Evolutionary conservation across 805 yeast species (phyloP).

Genomic region (Schwanniomyces polymorphus): DNA sequence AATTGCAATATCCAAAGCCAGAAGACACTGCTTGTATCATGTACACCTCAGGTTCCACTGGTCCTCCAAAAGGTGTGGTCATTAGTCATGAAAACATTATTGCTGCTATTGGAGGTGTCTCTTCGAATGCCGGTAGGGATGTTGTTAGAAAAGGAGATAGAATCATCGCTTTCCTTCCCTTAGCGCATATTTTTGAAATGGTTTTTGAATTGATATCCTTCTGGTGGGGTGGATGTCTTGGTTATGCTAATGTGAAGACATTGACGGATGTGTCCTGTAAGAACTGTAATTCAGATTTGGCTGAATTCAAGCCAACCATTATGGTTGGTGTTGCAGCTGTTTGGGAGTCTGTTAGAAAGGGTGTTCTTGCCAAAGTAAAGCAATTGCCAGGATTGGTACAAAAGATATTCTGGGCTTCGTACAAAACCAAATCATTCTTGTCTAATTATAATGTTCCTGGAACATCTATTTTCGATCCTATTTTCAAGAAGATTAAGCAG

Average conservation of each 20-base stretch:
- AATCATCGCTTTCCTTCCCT: slow-evolving; percentile 84
- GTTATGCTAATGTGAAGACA: slow-evolving; percentile 93
- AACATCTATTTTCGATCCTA: slow-evolving; percentile 65
- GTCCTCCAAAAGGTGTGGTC: slow-evolving; percentile 83
- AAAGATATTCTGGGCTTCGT: slow-evolving; percentile 88
- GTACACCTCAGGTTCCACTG: slow-evolving; percentile 89
- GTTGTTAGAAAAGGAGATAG: slow-evolving; percentile 60
- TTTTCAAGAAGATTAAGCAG: slow-evolving; percentile 84
- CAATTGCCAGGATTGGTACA: slow-evolving; percentile 66
- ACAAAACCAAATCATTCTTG: slow-evolving; percentile 66
- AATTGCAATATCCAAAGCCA: slow-evolving; percentile 49
- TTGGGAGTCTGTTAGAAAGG: slow-evolving; percentile 95
- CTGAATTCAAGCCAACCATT: slow-evolving; percentile 82
- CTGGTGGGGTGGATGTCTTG: slow-evolving; percentile 87
- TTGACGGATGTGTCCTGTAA: slow-evolving; percentile 77
- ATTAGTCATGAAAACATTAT: slow-evolving; percentile 66
- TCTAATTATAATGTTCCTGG: slow-evolving; percentile 73
- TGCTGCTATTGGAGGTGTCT: slow-evolving; percentile 85
- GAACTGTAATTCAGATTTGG: slow-evolving; percentile 87
- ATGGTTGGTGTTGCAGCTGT: slow-evolving; percentile 99
- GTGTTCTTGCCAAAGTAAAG: slow-evolving; percentile 74
- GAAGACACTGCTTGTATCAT: slow-evolving; percentile 71
- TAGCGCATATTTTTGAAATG: slow-evolving; percentile 95
- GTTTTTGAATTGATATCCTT: slow-evolving; percentile 77
- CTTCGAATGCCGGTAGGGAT: slow-evolving; percentile 56